Evolutionary conservation across 2,329 filamentous ascomycete genomes (phyloP).

Genomic region (Cytospora chrysosperma): DNA sequence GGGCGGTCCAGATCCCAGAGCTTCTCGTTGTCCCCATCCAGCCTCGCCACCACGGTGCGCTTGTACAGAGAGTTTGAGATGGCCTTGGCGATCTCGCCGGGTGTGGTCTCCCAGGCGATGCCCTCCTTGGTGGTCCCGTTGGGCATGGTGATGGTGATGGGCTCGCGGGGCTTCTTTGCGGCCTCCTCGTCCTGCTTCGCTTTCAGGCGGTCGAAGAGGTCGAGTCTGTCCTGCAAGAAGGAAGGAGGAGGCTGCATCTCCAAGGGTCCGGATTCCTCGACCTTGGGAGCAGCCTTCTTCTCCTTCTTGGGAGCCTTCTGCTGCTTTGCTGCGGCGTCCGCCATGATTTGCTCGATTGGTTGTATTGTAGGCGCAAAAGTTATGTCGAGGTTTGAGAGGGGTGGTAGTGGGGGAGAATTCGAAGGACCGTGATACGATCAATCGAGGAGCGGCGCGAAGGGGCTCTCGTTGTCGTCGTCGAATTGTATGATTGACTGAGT

Average conservation of each 20-base stretch:
- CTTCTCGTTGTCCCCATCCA: conserved; percentile 68
- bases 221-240: conserved; percentile 80
- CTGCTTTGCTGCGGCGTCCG: conserved; percentile 21
- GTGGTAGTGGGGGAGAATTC: background rate
- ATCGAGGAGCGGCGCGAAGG: background rate
- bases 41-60: conserved; percentile 80
- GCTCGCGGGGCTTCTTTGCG: conserved; percentile 66
- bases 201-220: conserved; percentile 87
- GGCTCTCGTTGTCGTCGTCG: background rate
- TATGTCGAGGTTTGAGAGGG: too few species aligned
- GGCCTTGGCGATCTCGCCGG: conserved; percentile 70
- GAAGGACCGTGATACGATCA: background rate
- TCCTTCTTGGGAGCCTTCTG: conserved; percentile 45
- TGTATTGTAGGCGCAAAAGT: background rate
- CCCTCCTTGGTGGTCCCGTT: conserved; percentile 71
- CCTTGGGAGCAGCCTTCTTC: conserved; percentile 46
- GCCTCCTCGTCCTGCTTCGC: conserved; percentile 78
- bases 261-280: conserved; percentile 41
- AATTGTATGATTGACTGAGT: background rate
- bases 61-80: conserved; percentile 85
- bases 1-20: conserved; percentile 94
- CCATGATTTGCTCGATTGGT: conserved; percentile 11
- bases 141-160: conserved; percentile 71
- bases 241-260: conserved; percentile 61
- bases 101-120: conserved; percentile 89